Evolutionary conservation across 192 early-diverging fungal genomes (phyloP).

Genomic region (Dimargaris verticillata): DNA sequence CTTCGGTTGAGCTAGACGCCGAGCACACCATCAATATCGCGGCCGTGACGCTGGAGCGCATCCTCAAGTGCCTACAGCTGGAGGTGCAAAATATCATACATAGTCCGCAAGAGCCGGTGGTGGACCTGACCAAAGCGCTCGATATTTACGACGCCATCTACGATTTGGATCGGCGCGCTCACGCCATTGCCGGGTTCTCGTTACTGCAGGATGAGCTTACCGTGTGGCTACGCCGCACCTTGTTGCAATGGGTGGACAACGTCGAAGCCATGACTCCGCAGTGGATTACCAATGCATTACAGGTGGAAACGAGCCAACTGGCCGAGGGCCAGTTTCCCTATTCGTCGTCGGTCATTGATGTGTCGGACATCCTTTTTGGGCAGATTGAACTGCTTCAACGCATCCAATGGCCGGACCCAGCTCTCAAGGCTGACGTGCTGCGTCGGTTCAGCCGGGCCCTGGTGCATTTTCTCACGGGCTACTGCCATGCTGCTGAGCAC

Average conservation of each 20-base stretch:
- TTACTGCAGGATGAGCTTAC: not conserved
- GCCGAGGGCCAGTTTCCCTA: slow-evolving; percentile 10
- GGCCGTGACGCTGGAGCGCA: not conserved
- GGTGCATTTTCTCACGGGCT: slow-evolving; percentile 21
- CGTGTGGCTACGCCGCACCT: not conserved
- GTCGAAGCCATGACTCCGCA: not conserved
- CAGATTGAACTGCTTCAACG: slow-evolving; percentile 20
- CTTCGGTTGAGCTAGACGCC: not conserved
- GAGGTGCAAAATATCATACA: slow-evolving; percentile 3
- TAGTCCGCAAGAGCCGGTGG: not conserved
- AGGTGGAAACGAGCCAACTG: not conserved
- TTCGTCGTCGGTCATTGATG: slow-evolving; percentile 30
- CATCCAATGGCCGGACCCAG: slow-evolving; percentile 28
- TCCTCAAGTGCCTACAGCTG: not conserved
- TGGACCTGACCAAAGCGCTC: not conserved
- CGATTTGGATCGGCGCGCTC: not conserved
- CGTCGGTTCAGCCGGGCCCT: slow-evolving; percentile 25
- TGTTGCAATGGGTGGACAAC: not conserved
- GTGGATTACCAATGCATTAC: not conserved
- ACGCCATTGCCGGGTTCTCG: not conserved
- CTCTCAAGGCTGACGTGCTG: slow-evolving; percentile 23
- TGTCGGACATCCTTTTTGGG: slow-evolving; percentile 26
- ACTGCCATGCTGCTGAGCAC: slow-evolving; percentile 25
- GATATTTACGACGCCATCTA: slow-evolving; percentile 1
- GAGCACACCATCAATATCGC: not conserved